Evolutionary conservation across 805 yeast species (phyloP).

Genomic region (Cyberlindnera bimundalis): DNA sequence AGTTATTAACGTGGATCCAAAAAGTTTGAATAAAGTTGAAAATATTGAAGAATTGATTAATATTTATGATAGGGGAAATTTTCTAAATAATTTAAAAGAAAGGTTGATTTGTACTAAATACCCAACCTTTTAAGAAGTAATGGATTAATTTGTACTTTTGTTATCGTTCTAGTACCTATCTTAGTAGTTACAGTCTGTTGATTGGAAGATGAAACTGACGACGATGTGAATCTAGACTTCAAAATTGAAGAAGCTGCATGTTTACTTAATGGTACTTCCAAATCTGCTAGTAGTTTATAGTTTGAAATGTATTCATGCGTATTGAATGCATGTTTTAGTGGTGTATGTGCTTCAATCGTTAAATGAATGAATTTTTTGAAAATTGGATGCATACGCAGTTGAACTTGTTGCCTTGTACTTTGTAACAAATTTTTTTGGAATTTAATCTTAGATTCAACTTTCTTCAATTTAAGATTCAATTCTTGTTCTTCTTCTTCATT

Average conservation of each 20-base stretch:
- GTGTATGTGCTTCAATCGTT: neutral
- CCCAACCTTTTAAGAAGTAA: conserved; percentile 20
- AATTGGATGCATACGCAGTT: conserved; percentile 10
- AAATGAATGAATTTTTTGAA: conserved; percentile 13
- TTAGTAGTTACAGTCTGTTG: neutral
- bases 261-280: conserved; percentile 7
- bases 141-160: conserved; percentile 13
- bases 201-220: neutral
- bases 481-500: conserved; percentile 28
- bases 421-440: conserved; percentile 11
- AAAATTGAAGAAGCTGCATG: conserved; percentile 11
- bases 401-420: neutral
- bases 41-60: conserved; percentile 18
- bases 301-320: conserved; percentile 1
- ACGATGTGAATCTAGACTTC: conserved; percentile 2
- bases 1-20: conserved; percentile 11
- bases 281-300: conserved; percentile 3
- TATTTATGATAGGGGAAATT: conserved; percentile 23
- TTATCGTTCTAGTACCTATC: conserved; percentile 7
- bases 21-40: conserved; percentile 4
- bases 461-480: conserved; percentile 13
- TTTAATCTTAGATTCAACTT: conserved; percentile 21
- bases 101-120: conserved; percentile 9
- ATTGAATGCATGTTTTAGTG: neutral
- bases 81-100: conserved; percentile 20